Evolutionary conservation across 2,329 filamentous ascomycete species (phyloP), one percentile per base, ranked within the genome.

Genomic region (Fusarium beomiforme): DNA sequence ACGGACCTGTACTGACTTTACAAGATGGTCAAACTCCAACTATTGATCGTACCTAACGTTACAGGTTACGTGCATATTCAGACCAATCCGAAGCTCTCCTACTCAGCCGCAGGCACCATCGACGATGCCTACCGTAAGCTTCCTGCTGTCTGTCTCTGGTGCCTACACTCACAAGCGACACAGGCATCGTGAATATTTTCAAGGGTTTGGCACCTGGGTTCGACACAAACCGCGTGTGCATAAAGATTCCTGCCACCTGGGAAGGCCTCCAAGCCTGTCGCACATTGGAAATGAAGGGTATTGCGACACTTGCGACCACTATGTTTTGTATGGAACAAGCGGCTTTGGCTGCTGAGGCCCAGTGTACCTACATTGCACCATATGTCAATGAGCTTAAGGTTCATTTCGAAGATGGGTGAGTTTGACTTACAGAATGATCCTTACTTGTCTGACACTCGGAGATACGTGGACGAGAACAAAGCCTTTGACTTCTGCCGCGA

Each of bases 311-410:
- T 5, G 88, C 88, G 0, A 92, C 90, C 0, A 90, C 88, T 4
- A 80, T 92, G 50, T 92, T 91, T 73, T 87, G 86, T 44, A 83
- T 90, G 72, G 83, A 87, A 42, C 90, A 91, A 75, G 89, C 88
- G 0, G 82, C 83, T 3, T 80, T 90, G 3, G 89, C 90, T 0
- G 86, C 83, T 2, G 85, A 89, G 53, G 86, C 84, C 0, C 83
- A 84, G 7, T 91, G 89, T 71, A 85, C 85, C 1, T 91, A 91
- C 72, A 87, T 92, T 44, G 88, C 89, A 0, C 90, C 90, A 0
- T 92, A 91, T 67, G 87, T 91, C 33, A 91, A 91, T 74, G 89
- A 91, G 70, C 80, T 92, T 42, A 87, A 86, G 69, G 89, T 90
- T 8, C 89, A 91, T 72, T 88, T 90, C 61, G 86, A 88, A 43